Percentiles rank a stretch among this genome's conserved stretches.
Conservation (phyloP, 441 rosid genomes). For the Populus tomentosa region DNA sequence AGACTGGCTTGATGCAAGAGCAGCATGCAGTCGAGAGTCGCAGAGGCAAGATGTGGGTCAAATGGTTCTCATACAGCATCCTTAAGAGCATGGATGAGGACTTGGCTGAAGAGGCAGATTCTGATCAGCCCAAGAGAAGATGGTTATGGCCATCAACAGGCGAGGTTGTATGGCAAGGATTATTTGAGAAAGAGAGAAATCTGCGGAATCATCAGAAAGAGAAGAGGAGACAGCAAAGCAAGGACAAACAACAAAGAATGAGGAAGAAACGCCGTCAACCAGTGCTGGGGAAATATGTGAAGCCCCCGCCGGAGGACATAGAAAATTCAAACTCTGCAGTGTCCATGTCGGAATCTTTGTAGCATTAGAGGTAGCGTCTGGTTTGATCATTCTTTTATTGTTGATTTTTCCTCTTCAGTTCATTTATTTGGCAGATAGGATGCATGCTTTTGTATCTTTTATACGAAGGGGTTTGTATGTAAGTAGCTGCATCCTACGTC, state of each 20-base stretch:
- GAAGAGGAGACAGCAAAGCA: slow-evolving; percentile 62
- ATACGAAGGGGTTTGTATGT: slow-evolving; percentile 20
- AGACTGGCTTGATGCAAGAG: slow-evolving; percentile 71
- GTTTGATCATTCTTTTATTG: slow-evolving; percentile 34
- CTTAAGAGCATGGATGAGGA: slow-evolving; percentile 94
- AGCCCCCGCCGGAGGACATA: slow-evolving; percentile 56
- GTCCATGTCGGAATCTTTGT: neutral
- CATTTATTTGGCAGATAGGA: slow-evolving; percentile 14
- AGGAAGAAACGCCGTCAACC: slow-evolving; percentile 51
- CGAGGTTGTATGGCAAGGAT: slow-evolving; percentile 78
- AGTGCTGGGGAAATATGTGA: slow-evolving; percentile 72
- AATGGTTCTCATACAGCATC: slow-evolving; percentile 75
- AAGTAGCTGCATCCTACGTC: slow-evolving; percentile 14
- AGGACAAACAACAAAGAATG: slow-evolving; percentile 67
- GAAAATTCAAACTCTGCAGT: slow-evolving; percentile 33
- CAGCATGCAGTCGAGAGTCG: slow-evolving; percentile 62
- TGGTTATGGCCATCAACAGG: slow-evolving; percentile 98
- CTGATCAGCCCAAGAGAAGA: slow-evolving; percentile 55
- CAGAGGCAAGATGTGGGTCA: slow-evolving; percentile 82
- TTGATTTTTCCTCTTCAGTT: neutral
- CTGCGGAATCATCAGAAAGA: slow-evolving; percentile 58
- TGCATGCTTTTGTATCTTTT: slow-evolving; percentile 13
- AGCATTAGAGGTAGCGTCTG: slow-evolving; percentile 15
- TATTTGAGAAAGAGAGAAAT: slow-evolving; percentile 67
- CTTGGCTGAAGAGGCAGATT: slow-evolving; percentile 80